phyloP scores from a whole-genome alignment of 306 rosid genomes.

The Begonia peltatifolia region DNA sequence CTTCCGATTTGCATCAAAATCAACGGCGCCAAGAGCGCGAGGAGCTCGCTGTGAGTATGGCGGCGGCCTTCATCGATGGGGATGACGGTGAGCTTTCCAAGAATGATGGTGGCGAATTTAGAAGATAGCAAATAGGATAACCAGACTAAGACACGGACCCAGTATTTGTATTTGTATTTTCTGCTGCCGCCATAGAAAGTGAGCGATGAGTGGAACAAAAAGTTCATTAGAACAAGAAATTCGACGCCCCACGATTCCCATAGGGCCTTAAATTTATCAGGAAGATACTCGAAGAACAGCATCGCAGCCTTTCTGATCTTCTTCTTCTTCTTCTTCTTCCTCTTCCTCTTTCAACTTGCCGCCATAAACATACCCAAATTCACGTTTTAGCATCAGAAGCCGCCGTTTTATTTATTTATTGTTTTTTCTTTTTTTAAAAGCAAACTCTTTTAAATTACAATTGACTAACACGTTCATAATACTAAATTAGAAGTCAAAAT shows the following conservation, averaged over 20 bases:
- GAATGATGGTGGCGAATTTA: constrained; percentile 30
- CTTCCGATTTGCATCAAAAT: constrained; percentile 53
- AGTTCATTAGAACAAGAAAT: constrained; percentile 27
- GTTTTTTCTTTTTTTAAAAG: too few species aligned
- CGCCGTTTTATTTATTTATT: too few species aligned
- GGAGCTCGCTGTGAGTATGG: constrained; percentile 24
- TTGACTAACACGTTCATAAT: too few species aligned
- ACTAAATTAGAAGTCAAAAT: too few species aligned
- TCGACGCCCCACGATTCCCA: constrained; percentile 48
- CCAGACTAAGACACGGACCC: constrained; percentile 44
- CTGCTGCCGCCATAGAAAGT: constrained; percentile 42
- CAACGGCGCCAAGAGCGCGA: constrained; percentile 41
- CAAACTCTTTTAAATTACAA: too few species aligned
- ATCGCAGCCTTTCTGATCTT: constrained; percentile 5
- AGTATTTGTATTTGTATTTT: constrained; percentile 33
- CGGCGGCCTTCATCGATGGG: constrained; percentile 24
- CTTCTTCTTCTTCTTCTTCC: background rate
- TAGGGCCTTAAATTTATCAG: constrained; percentile 19
- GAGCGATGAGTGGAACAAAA: constrained; percentile 33
- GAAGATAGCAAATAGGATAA: constrained; percentile 33
- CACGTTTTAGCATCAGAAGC: too few species aligned
- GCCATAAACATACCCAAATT: background rate
- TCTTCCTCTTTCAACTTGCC: too few species aligned
- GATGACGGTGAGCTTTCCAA: constrained; percentile 48
- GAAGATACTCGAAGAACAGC: constrained; percentile 23